phyloP scores from a whole-genome alignment of 192 early-diverging fungal genomes.

The Thamnidium elegans region DNA sequence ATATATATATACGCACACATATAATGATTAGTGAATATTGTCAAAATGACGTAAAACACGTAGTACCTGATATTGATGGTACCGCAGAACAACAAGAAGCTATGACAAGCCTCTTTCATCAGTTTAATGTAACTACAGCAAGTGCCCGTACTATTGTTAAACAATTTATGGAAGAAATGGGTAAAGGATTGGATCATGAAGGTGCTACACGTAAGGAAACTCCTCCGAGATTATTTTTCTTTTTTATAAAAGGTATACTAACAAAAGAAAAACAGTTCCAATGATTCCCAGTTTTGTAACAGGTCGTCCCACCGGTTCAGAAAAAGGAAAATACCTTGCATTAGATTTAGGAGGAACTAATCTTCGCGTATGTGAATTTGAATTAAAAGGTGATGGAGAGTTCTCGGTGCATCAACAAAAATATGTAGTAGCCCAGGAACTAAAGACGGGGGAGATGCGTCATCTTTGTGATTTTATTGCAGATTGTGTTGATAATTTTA shows the following conservation, averaged over 20 bases:
- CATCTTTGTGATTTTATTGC: slow-evolving; percentile 84
- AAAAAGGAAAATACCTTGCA: slow-evolving; percentile 85
- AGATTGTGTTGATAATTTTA: slow-evolving; percentile 74
- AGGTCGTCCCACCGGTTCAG: slow-evolving; percentile 79
- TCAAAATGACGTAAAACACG: too few relatives aligned
- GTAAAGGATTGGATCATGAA: slow-evolving; percentile 27
- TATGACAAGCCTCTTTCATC: background rate
- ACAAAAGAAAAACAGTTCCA: slow-evolving; percentile 36
- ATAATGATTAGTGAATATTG: too few relatives aligned
- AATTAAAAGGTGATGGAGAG: slow-evolving; percentile 69
- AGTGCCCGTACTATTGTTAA: slow-evolving; percentile 17
- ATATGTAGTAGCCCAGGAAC: slow-evolving; percentile 61
- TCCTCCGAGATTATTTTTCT: too few relatives aligned
- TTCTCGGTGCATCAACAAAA: slow-evolving; percentile 76
- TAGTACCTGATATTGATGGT: background rate
- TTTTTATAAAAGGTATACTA: background rate
- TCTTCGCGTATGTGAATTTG: slow-evolving; percentile 86
- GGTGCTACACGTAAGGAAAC: slow-evolving; percentile 32
- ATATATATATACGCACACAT: background rate
- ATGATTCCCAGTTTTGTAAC: slow-evolving; percentile 91
- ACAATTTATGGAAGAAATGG: slow-evolving; percentile 36
- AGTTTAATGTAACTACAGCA: background rate
- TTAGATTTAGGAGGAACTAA: slow-evolving; percentile 96
- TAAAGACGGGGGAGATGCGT: slow-evolving; percentile 55
- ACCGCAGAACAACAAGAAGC: slow-evolving; percentile 4